Evolutionary conservation across 768 basidiomycete genomes (phyloP).

Genomic region (Auricularia sp.): DNA sequence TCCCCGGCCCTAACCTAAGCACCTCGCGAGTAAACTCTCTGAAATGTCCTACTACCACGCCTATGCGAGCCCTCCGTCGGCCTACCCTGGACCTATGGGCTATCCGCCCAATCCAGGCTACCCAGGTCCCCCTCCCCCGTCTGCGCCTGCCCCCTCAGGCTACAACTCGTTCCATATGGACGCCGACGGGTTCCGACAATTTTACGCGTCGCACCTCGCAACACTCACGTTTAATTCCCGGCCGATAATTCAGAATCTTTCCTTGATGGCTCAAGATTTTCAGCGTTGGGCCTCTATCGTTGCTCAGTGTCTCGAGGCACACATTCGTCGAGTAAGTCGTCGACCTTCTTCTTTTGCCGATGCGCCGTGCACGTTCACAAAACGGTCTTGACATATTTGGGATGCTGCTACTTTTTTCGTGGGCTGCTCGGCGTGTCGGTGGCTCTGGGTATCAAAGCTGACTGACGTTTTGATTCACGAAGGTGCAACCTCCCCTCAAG

Average conservation of each 20-base stretch:
- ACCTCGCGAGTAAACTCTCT: not conserved
- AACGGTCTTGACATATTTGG: constrained; percentile 28
- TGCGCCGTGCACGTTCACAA: constrained; percentile 14
- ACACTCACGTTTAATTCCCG: constrained; percentile 90
- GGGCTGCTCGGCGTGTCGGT: not conserved
- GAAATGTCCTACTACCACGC: not conserved
- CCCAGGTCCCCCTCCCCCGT: not conserved
- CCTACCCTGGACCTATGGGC: not conserved
- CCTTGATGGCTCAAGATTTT: constrained; percentile 86
- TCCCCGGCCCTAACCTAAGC: not conserved
- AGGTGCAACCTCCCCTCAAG: constrained; percentile 88
- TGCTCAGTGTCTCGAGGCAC: constrained; percentile 69
- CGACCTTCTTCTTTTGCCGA: not conserved
- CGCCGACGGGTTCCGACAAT: constrained; percentile 65
- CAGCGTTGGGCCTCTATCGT: constrained; percentile 69
- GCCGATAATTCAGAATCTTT: constrained; percentile 85
- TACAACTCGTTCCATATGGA: constrained; percentile 28
- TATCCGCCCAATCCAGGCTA: not conserved
- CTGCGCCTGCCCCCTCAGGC: not conserved
- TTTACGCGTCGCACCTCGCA: constrained; percentile 61
- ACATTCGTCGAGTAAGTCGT: constrained; percentile 81
- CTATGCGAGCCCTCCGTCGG: not conserved
- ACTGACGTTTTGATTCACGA: constrained; percentile 11
- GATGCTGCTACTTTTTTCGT: not conserved
- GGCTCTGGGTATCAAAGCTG: not conserved